Base-by-base conservation (phyloP, 2,329 filamentous ascomycete species). In the Microdochium paspali region DNA sequence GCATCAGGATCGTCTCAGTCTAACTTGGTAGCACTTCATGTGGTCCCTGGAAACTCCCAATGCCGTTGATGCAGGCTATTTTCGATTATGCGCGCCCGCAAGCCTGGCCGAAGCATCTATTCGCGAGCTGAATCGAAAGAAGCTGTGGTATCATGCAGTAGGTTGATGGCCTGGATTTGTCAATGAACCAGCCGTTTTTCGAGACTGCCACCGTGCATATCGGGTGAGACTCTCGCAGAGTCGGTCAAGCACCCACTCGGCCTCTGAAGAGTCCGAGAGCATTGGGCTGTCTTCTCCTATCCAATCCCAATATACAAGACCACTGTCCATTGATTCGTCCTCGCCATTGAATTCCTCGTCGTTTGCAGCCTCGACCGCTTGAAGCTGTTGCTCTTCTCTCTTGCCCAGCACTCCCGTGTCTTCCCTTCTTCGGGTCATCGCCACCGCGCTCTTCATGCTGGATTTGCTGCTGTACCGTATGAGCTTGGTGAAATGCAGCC, bases 281-380 rank as follows among this genome's bases (percentile, higher is more conserved):
- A 87, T 77, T 0, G 84, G 84, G 56, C 80, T 84, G 48, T 79
- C 72, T 53, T 84, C 76, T 0, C 82, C 82, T 47, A 87, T 79
- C 84, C 84, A 87, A 57, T 87, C 83, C 82, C 83, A 86, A 28
- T 84, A 76, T 1, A 84, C 66, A 18, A 82, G 56, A 0, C 76
- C 79, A 24, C 78, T 74, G n/a, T 76, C 70, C 20, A 76, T 70
- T 18, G 79, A 76, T 7, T 75, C 69, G 1, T 64, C 53, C 25
- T 64, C 54, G 2, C 64, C 54, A 10, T 61, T 58, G 6, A 61
- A 54, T 2, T 58, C 18, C 35, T 5, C 18, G 9, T 40, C 35
- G n/a, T 18, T 18, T 4, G 35, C 35, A 15, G 4, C 18, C 35
- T 40, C 18, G 6, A 40, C 5, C 6, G 15, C 35, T 20, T 20